A percentile compares a stretch with the other conserved stretches of the same genome.
These are phyloP conservation scores for Babesia caballi DNA, from an alignment of 169 alveolate species.

Conservation along the genomic window DNA sequence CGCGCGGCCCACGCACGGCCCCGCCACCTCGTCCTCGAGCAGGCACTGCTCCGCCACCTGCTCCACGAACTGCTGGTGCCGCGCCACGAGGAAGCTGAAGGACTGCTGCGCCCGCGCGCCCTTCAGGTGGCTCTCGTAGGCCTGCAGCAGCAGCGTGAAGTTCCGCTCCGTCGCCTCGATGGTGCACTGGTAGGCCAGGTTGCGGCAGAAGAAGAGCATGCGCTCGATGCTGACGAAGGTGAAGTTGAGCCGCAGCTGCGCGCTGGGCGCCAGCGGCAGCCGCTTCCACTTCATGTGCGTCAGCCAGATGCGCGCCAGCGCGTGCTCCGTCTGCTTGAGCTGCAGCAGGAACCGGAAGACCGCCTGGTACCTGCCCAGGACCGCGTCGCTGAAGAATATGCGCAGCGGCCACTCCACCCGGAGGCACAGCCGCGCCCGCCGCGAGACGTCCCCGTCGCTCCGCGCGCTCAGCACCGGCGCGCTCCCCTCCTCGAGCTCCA, in stretches of 20 bases:
- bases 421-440: conserved; percentile 30
- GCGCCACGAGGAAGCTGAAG: conserved; percentile 43
- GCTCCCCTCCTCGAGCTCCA: neutral
- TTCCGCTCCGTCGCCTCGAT: conserved; percentile 65
- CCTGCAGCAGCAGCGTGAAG: conserved; percentile 35
- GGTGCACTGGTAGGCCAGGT: conserved; percentile 48
- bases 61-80: conserved; percentile 61
- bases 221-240: conserved; percentile 65
- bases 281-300: conserved; percentile 68
- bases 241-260: conserved; percentile 63
- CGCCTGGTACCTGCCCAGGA: conserved; percentile 61
- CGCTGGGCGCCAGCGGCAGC: conserved; percentile 59
- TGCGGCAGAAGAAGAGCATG: conserved; percentile 65
- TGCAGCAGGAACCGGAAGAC: conserved; percentile 62
- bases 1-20: conserved; percentile 41
- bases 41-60: conserved; percentile 49
- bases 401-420: conserved; percentile 57
- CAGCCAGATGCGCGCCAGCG: conserved; percentile 61
- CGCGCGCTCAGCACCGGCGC: conserved; percentile 2
- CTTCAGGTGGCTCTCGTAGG: conserved; percentile 12
- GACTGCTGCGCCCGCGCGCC: conserved; percentile 39
- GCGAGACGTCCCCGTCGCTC: conserved; percentile 42
- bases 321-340: conserved; percentile 66
- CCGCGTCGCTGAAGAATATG: conserved; percentile 53
- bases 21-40: conserved; percentile 47